These are phyloP conservation scores for Helianthus tuberosus DNA, from an alignment of 129 eudicot species.

Conservation along the genomic window DNA sequence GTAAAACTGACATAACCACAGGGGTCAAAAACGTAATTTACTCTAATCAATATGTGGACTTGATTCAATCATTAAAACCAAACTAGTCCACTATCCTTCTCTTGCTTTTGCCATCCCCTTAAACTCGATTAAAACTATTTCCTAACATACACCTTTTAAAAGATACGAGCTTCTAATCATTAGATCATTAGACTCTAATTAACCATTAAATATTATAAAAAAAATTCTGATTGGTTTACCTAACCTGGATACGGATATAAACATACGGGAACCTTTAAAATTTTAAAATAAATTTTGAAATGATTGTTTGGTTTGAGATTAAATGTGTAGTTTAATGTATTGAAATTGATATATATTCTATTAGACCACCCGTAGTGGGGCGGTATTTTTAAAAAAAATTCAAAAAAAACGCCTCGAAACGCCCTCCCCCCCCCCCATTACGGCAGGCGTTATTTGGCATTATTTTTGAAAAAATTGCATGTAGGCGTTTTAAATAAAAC, in stretches of 20 bases:
- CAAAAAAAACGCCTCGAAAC: no score
- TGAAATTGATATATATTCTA: no score
- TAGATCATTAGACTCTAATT: not conserved
- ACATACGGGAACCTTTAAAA: not conserved
- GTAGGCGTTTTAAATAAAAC: no score
- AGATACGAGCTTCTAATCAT: conserved; percentile 3
- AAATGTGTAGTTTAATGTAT: no score
- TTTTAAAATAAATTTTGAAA: not conserved
- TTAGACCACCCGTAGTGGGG: no score
- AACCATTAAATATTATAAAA: not conserved
- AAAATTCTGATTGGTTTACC: not conserved
- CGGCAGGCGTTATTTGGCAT: no score
- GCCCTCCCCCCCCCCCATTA: no score
- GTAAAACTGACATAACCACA: no score
- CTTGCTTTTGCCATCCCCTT: not conserved
- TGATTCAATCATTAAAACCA: not conserved
- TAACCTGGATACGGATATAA: not conserved
- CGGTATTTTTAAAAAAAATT: no score
- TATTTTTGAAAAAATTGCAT: no score
- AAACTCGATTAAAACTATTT: not conserved
- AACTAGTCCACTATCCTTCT: not conserved
- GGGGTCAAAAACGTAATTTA: no score
- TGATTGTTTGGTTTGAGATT: not conserved
- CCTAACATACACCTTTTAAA: not conserved
- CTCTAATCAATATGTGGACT: not conserved